phyloP scores from a whole-genome alignment of 306 rosid genomes.

The Gillenia trifoliata region DNA sequence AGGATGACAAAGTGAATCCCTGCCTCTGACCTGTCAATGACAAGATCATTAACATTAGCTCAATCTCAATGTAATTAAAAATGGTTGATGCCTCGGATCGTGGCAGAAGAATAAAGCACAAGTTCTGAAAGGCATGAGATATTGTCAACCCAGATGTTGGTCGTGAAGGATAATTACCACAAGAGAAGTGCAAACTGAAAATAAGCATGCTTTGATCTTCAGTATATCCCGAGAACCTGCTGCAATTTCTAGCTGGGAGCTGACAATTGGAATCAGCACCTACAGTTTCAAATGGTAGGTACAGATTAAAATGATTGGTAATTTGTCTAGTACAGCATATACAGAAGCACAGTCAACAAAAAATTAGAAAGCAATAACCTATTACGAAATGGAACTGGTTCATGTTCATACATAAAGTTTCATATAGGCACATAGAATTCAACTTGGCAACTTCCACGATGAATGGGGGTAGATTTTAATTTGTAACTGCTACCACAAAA shows the following conservation, averaged over 20 bases:
- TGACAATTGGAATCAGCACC: constrained; percentile 65
- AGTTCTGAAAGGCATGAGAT: constrained; percentile 9
- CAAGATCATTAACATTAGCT: constrained; percentile 15
- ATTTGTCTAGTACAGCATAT: neutral
- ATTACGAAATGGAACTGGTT: neutral
- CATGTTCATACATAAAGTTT: neutral
- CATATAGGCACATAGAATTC: neutral
- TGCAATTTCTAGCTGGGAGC: constrained; percentile 50
- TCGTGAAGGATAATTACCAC: constrained; percentile 42
- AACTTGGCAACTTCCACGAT: neutral
- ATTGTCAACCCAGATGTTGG: constrained; percentile 11
- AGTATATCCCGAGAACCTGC: constrained; percentile 37
- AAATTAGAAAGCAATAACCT: neutral
- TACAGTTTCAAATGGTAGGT: constrained; percentile 23
- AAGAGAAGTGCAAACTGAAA: constrained; percentile 79
- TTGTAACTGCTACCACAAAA: neutral
- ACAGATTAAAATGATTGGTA: constrained; percentile 15
- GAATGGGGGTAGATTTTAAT: neutral
- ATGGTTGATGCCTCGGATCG: constrained; percentile 17
- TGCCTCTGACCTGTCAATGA: constrained; percentile 62
- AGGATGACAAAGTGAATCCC: constrained; percentile 57
- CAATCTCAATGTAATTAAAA: neutral
- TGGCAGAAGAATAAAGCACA: constrained; percentile 2
- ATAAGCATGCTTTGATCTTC: constrained; percentile 68
- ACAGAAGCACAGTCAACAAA: neutral